These are phyloP conservation scores for Telopea speciosissima DNA, from an alignment of 177 flowering plant species.

Conservation along the genomic window DNA sequence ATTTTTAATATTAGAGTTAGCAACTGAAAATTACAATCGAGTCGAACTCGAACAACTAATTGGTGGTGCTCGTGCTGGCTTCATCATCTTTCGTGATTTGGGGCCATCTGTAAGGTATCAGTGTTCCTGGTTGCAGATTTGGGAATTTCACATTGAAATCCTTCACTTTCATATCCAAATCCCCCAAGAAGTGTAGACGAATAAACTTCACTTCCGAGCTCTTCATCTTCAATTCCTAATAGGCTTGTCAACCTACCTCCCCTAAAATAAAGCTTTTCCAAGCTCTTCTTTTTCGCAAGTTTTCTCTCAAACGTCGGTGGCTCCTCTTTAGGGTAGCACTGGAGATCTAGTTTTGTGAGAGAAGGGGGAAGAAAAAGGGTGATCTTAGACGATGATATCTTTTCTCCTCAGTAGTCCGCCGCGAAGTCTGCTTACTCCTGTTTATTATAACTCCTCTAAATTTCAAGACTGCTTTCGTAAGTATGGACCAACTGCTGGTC, in stretches of 20 bases:
- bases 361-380: not conserved
- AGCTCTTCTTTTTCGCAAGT: not conserved
- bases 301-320: not conserved
- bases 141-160: not conserved
- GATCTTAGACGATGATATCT: not conserved
- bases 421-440: too few species aligned
- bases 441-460: too few species aligned
- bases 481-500: too few species aligned
- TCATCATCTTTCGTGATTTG: too few species aligned
- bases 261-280: conserved; percentile 27
- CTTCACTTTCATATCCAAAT: not conserved
- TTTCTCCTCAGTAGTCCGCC: too few species aligned
- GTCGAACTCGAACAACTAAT: too few species aligned
- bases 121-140: too few species aligned
- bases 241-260: conserved; percentile 22
- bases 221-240: not conserved
- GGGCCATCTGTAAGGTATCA: too few species aligned
- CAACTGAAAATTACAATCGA: too few species aligned
- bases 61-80: too few species aligned
- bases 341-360: conserved; percentile 29
- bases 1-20: too few species aligned
- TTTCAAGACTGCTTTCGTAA: too few species aligned
- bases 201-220: not conserved
- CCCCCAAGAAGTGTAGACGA: not conserved
- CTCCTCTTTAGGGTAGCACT: conserved; percentile 9